Base-by-base conservation (phyloP, 306 rosid genomes). In the Carpinus viminea region DNA sequence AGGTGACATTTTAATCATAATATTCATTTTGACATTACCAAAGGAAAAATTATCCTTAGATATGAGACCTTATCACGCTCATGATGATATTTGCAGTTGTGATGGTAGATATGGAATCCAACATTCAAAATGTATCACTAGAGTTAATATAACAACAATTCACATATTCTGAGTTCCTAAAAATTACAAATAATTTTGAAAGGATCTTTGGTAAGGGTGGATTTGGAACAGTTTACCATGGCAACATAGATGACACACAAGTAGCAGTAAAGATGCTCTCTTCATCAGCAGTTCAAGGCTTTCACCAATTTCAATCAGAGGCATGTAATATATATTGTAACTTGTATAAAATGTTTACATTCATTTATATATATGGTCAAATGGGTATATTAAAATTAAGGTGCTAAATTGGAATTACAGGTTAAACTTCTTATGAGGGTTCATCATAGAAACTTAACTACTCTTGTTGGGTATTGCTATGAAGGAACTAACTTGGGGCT, bases 211-310 rank as follows among this genome's bases (percentile, higher is more conserved):
- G 88, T 7, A 82, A 54, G 59, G 92, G 91, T 59, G 90, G 90
- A 59, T 88, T 84, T 52, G 90, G 91, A 55, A 65, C 55, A 16
- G 94, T 88, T 48, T 90, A 76, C 70, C 75, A 83, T 55, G 91
- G 91, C 18, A 41, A 65, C 47, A 26, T 83, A 43, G 89, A 84
- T 18, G 81, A 72, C 50, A 79, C 71, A 75, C 77, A 79, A 83
- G 94, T 91, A 17, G 93, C 93, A 59, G 82, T 87, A 6, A 91
- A 91, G 86, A 74, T 87, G 75, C 88, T 87, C 68, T 85, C 91
- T 7, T 31, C 71, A 38, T 74, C 90, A 9, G 71, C 93, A 24
- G 78, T 52, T 16, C 88, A 76, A 52, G 89, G 93, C 8, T 76
- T 80, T 75, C 78, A 82, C 15, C 87, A 89, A 73, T 91, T 86